Percentiles rank a stretch among this genome's conserved stretches.
Conservation (phyloP, 1,284 basidiomycete species). For the Apiotrichum gracile region DNA sequence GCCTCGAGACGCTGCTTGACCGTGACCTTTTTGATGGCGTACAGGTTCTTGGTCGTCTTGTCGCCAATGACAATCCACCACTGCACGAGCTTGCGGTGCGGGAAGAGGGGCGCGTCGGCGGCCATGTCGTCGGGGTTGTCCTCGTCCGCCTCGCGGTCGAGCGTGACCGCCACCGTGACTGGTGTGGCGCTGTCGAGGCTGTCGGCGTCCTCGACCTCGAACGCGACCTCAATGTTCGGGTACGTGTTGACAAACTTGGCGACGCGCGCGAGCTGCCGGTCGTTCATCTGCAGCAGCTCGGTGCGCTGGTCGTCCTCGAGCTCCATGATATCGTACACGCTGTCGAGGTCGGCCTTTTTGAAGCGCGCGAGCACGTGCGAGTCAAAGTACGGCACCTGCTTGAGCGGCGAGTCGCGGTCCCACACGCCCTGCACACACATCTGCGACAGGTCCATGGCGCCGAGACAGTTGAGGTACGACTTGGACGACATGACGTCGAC, state of each 20-base stretch:
- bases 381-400: conserved; percentile 95
- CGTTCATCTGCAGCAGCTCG: conserved; percentile 75
- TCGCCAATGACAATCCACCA: conserved; percentile 98
- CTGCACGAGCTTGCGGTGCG: conserved; percentile 80
- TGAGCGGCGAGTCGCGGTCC: conserved; percentile 90
- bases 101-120: conserved; percentile 88
- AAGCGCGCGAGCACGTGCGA: conserved; percentile 78
- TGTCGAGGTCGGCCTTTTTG: conserved; percentile 70
- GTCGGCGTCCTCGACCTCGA: conserved; percentile 68
- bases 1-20: conserved; percentile 69
- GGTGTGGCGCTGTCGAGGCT: conserved; percentile 78
- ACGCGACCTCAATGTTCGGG: conserved; percentile 79
- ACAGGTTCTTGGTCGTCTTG: conserved; percentile 58
- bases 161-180: conserved; percentile 70
- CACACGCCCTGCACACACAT: conserved; percentile 99
- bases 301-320: conserved; percentile 86
- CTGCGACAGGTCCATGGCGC: conserved; percentile 98
- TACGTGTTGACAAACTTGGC: conserved; percentile 92
- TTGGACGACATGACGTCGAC: conserved; percentile 98
- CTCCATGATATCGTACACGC: conserved; percentile 94
- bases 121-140: conserved; percentile 64
- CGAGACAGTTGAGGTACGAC: conserved; percentile 85
- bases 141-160: conserved; percentile 77
- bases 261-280: conserved; percentile 70
- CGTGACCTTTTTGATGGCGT: conserved; percentile 93